Evolutionary conservation across 208 protist species (phyloP).

Genomic region (Acanthamoeba quina): DNA sequence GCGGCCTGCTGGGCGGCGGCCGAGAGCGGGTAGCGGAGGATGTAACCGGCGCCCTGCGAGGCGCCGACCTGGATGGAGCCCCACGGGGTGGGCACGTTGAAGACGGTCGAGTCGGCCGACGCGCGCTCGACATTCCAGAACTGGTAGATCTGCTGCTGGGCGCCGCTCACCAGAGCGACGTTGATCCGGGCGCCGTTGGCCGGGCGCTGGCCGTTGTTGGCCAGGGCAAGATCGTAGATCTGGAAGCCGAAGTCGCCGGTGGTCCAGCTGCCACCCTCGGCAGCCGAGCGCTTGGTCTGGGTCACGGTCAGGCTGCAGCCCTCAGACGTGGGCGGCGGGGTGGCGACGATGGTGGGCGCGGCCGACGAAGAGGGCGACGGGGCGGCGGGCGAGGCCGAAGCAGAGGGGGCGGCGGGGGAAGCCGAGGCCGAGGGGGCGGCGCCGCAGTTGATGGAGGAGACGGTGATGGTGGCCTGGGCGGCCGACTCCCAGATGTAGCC

Average conservation of each 20-base stretch:
- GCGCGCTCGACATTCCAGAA: not conserved
- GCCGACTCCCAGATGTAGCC: constrained; percentile 35
- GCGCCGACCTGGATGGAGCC: not conserved
- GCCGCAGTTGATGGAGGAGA: not conserved
- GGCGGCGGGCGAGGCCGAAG: too few species aligned
- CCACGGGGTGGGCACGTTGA: not conserved
- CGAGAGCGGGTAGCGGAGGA: not conserved
- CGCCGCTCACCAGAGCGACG: not conserved
- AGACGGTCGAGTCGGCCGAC: not conserved
- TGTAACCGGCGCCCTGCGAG: constrained; percentile 28
- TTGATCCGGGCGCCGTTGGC: not conserved
- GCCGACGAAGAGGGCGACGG: too few species aligned
- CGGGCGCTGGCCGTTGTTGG: not conserved
- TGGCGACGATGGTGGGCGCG: too few species aligned
- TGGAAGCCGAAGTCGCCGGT: not conserved
- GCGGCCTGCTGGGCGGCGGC: not conserved
- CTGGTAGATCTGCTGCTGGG: constrained; percentile 18
- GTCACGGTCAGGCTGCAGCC: too few species aligned
- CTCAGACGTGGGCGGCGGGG: too few species aligned
- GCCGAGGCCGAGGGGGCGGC: not conserved
- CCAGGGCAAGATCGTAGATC: not conserved
- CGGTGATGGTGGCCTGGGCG: not conserved
- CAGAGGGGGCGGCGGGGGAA: not conserved
- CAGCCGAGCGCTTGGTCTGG: too few species aligned
- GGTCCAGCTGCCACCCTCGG: not conserved